Base-by-base conservation (phyloP, 768 basidiomycete genomes). In the Imleria badia region DNA sequence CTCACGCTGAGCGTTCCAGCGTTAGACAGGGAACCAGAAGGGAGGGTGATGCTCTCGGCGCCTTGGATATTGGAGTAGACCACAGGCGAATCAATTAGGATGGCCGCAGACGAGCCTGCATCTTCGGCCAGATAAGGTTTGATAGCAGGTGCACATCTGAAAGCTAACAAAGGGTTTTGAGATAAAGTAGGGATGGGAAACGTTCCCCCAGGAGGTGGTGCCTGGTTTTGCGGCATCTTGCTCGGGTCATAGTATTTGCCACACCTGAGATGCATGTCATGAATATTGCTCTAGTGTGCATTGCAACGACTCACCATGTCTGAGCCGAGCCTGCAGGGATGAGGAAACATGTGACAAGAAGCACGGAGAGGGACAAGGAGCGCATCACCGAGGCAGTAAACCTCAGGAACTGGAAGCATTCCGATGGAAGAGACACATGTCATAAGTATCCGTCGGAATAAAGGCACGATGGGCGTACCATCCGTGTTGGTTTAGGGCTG, bases 61-160 rank as follows among this genome's bases (percentile, higher is more conserved):
- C 75, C 77, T 13, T 72, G 64, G 14, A 85, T 76, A 23, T 75
- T 62, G 15, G 71, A 71, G 53, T 75, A 77, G 3, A 77, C 76
- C 22, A 86, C 65, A 11, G 77, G 76, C 1, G 82, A 70, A 51
- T 85, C 83, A 36, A 85, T 71, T 26, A 86, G 67, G 45, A 85
- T 75, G 15, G 78, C 73, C 3, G 76, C 73, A 3, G 76, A 69
- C 35, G 70, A 68, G 23, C 65, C 60, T 7, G 72, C 73, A 54
- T 84, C 83, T 56, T 80, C 81, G 6, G 79, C 74, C 20, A 86
- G 72, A 63, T 83, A 86, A 3, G 84, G 84, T 29, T 76, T 74
- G 45, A 84, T 75, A 2, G 82, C 81, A 31, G 82, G 83, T 0
- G 76, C 75, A 58, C 84, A 86, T 49, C 83, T 78, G 29, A 86